Conservation (phyloP, 805 yeast genomes). For the Candida alai region DNA sequence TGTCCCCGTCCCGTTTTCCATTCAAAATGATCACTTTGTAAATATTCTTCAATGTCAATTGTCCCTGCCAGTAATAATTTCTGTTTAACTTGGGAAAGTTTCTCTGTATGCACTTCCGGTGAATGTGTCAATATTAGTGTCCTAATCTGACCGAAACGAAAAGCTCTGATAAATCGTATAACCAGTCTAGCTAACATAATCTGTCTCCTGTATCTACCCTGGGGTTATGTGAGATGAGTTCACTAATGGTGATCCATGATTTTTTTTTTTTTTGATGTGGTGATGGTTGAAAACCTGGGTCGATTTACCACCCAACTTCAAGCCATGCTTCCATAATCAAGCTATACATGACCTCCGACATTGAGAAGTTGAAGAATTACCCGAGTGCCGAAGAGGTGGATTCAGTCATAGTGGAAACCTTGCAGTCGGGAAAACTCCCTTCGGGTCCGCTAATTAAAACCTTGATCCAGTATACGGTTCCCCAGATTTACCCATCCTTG, state of each 20-base stretch:
- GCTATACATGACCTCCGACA: constrained; percentile 7
- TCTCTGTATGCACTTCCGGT: too few species aligned
- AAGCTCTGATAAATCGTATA: too few species aligned
- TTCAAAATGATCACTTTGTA: constrained; percentile 15
- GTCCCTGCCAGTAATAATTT: too few species aligned
- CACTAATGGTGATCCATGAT: too few species aligned
- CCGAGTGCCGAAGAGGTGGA: constrained; percentile 6
- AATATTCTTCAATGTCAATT: constrained; percentile 16
- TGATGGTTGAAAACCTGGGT: not conserved
- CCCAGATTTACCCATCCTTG: constrained; percentile 22
- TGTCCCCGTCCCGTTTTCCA: constrained; percentile 8
- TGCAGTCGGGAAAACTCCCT: not conserved
- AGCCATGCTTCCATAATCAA: too few species aligned
- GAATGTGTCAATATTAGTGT: too few species aligned
- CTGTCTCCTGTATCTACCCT: too few species aligned
- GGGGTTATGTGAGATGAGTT: too few species aligned
- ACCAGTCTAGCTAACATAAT: too few species aligned
- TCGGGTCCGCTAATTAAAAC: constrained; percentile 12
- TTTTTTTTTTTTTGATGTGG: not conserved
- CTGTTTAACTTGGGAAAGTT: too few species aligned
- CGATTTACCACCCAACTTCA: too few species aligned
- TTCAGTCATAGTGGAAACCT: constrained; percentile 1
- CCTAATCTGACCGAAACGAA: too few species aligned
- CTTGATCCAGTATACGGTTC: constrained; percentile 30
- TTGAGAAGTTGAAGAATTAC: constrained; percentile 8